Percentiles rank a stretch among this genome's conserved stretches.
Evolutionary conservation across 108 stramenopile genomes (phyloP).

Genomic region (Pseudonitzschia pungens): DNA sequence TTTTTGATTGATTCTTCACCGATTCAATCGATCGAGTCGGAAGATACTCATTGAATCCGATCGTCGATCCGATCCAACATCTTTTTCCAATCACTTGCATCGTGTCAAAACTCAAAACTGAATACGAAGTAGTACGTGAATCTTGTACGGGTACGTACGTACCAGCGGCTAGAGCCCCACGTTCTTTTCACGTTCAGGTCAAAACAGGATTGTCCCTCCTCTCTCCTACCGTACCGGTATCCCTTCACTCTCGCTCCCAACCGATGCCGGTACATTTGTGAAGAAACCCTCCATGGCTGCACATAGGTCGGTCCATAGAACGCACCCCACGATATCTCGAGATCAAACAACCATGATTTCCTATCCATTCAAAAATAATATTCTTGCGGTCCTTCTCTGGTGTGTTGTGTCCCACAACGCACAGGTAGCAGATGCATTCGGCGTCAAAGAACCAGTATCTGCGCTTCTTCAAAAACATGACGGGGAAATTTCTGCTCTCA

Average conservation of each 20-base stretch:
- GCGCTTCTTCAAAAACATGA: slow-evolving; percentile 30
- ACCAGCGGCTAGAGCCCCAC: too few species aligned
- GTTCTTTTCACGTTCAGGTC: too few species aligned
- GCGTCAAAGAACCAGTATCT: slow-evolving; percentile 33
- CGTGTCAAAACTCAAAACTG: too few species aligned
- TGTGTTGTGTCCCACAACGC: neutral
- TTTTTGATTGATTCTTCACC: neutral
- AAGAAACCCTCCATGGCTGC: too few species aligned
- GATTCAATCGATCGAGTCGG: neutral
- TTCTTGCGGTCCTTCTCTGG: neutral
- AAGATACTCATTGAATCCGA: neutral
- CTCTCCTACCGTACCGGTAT: too few species aligned
- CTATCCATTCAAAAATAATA: neutral
- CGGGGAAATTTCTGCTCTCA: slow-evolving; percentile 34
- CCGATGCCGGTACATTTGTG: too few species aligned
- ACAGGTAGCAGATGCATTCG: slow-evolving; percentile 20
- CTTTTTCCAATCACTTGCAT: too few species aligned
- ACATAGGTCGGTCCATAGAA: too few species aligned
- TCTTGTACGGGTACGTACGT: too few species aligned
- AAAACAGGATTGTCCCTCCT: too few species aligned
- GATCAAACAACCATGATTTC: neutral
- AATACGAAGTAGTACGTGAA: too few species aligned
- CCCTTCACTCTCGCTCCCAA: too few species aligned
- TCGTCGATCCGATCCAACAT: neutral
- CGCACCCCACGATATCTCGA: neutral